Conservation (phyloP, 768 basidiomycete species). For the Lactifluus volemus region DNA sequence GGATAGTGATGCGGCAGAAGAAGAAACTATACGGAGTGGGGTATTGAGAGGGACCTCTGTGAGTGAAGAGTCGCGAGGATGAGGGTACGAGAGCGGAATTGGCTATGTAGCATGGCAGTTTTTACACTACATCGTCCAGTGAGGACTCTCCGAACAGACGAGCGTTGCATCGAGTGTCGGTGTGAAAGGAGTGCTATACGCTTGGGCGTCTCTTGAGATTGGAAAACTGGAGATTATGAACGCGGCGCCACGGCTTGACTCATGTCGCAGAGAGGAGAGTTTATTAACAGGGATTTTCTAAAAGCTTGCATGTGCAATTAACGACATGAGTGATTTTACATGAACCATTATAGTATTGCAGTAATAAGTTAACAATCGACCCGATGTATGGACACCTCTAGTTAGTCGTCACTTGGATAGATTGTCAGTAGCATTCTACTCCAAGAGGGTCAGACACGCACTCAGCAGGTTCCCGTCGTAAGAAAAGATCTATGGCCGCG, state of each 20-base stretch:
- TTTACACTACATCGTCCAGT: not conserved
- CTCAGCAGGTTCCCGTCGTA: constrained; percentile 77
- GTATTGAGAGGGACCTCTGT: not conserved
- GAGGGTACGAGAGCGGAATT: not conserved
- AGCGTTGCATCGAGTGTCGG: not conserved
- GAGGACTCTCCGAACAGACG: not conserved
- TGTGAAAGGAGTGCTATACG: not conserved
- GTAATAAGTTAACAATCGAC: constrained; percentile 1
- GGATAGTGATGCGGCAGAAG: not conserved
- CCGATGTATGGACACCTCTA: not conserved
- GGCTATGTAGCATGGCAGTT: not conserved
- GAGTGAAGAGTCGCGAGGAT: not conserved
- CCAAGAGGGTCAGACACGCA: constrained; percentile 28
- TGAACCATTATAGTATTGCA: not conserved
- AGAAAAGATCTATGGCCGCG: constrained; percentile 77
- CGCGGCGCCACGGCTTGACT: not conserved
- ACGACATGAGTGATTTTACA: constrained; percentile 3
- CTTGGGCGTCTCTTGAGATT: too few relatives aligned
- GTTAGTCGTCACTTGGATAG: constrained; percentile 11
- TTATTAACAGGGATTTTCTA: not conserved
- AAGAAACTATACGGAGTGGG: not conserved
- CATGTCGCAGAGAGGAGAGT: not conserved
- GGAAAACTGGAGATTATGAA: not conserved
- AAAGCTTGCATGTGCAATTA: not conserved
- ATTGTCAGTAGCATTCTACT: not conserved